These are phyloP conservation scores for Lactifluus subvellereus DNA, from an alignment of 768 basidiomycete species.

Conservation along the genomic window DNA sequence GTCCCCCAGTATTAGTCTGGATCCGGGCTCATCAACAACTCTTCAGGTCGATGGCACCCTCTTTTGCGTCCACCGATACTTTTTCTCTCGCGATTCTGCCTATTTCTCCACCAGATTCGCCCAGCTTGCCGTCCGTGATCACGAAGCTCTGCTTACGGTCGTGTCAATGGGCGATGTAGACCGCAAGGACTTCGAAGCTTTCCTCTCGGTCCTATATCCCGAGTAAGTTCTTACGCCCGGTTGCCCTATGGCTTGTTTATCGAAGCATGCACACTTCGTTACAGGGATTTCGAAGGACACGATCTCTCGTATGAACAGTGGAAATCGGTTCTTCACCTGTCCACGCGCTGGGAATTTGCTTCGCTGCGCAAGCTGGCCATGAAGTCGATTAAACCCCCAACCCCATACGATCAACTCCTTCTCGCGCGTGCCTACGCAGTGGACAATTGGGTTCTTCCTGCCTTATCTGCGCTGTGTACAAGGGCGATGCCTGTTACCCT, in stretches of 20 bases:
- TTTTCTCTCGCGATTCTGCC: slow-evolving; percentile 21
- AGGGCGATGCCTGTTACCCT: slow-evolving; percentile 9
- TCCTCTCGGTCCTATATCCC: slow-evolving; percentile 24
- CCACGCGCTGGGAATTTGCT: slow-evolving; percentile 31
- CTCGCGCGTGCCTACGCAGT: slow-evolving; percentile 22
- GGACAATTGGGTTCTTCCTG: slow-evolving; percentile 17
- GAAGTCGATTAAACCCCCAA: slow-evolving; percentile 15
- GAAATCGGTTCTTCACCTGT: slow-evolving; percentile 29
- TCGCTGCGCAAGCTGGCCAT: slow-evolving; percentile 26
- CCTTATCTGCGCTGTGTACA: slow-evolving; percentile 16
- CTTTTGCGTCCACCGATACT: slow-evolving; percentile 21
- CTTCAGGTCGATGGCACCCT: slow-evolving; percentile 16
- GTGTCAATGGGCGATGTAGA: slow-evolving; percentile 10
- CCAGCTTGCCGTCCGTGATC: slow-evolving; percentile 4
- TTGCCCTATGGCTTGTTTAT: not conserved
- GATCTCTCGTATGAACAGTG: slow-evolving; percentile 26
- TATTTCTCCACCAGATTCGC: slow-evolving; percentile 16
- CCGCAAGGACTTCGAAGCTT: slow-evolving; percentile 16
- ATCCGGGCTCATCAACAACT: not conserved
- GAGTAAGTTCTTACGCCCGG: slow-evolving; percentile 4
- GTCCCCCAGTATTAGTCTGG: not conserved
- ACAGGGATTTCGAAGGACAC: slow-evolving; percentile 16
- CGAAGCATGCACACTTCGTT: too few relatives aligned
- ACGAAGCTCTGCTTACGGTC: slow-evolving; percentile 4
- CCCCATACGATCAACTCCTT: slow-evolving; percentile 13